phyloP scores from a whole-genome alignment of 192 early-diverging fungal species.

The Backusella tuberculispora region DNA sequence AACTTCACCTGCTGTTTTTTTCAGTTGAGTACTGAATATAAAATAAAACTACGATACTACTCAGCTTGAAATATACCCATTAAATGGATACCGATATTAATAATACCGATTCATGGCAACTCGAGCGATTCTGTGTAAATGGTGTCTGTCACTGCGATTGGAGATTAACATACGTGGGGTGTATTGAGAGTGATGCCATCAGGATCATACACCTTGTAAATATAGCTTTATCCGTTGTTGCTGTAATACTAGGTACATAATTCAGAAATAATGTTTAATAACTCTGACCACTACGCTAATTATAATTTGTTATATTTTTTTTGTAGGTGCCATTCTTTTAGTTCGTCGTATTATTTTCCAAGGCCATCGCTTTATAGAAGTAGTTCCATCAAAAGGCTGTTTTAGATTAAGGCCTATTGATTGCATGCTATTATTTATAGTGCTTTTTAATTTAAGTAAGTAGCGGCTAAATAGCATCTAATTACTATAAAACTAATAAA shows the following conservation, averaged over 20 bases:
- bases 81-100: conserved; percentile 5
- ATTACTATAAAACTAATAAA: neutral
- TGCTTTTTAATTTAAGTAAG: conserved; percentile 35
- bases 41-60: neutral
- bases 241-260: conserved; percentile 25
- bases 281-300: neutral
- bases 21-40: neutral
- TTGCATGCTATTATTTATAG: conserved; percentile 26
- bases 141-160: conserved; percentile 28
- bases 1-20: neutral
- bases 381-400: conserved; percentile 8
- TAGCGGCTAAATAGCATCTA: neutral
- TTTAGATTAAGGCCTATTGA: conserved; percentile 37
- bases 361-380: conserved; percentile 29
- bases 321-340: conserved; percentile 19
- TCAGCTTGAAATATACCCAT: neutral
- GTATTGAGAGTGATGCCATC: conserved; percentile 26
- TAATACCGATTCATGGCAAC: neutral
- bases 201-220: conserved; percentile 24
- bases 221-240: conserved; percentile 26
- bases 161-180: conserved; percentile 24
- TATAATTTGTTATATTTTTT: neutral
- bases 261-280: neutral
- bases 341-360: conserved; percentile 21
- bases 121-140: conserved; percentile 18